Conservation (phyloP, 805 yeast genomes). For the Lachancea quebecensis region DNA sequence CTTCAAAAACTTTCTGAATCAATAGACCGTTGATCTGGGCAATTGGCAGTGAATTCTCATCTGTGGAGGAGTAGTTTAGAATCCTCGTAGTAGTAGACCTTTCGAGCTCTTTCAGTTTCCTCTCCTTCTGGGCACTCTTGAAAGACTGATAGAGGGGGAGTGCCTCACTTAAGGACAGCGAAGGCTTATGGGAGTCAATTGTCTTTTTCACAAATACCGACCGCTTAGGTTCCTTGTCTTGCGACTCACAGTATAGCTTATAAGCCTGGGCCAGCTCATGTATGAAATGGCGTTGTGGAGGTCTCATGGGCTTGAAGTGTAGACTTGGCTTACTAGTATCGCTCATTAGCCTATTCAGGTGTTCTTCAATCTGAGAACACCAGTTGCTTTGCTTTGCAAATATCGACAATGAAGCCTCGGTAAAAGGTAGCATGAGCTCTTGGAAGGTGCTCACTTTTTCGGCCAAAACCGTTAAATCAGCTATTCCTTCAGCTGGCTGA, state of each 20-base stretch:
- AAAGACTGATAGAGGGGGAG: constrained; percentile 42
- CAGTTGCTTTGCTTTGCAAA: constrained; percentile 55
- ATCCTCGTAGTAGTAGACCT: constrained; percentile 19
- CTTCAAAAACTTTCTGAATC: constrained; percentile 47
- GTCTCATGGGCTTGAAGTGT: constrained; percentile 69
- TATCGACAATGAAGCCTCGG: constrained; percentile 40
- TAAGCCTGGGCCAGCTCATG: constrained; percentile 59
- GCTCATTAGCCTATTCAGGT: constrained; percentile 43
- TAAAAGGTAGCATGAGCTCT: constrained; percentile 34
- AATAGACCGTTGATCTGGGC: constrained; percentile 46
- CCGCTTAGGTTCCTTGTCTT: constrained; percentile 75
- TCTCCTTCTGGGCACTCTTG: constrained; percentile 29
- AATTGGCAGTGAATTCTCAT: constrained; percentile 10
- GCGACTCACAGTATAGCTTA: constrained; percentile 59
- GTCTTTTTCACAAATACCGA: constrained; percentile 53
- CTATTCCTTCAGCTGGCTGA: constrained; percentile 8
- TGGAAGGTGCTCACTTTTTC: constrained; percentile 23
- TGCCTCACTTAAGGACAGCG: constrained; percentile 21
- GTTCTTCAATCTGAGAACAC: constrained; percentile 58
- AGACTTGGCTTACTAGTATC: constrained; percentile 36
- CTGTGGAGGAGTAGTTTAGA: constrained; percentile 20
- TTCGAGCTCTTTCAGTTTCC: constrained; percentile 26
- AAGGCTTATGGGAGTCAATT: constrained; percentile 22
- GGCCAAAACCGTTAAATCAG: constrained; percentile 15
- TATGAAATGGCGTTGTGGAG: constrained; percentile 61